Evolutionary conservation across 2,329 filamentous ascomycete species (phyloP).

Genomic region (Atkinsonella hypoxylon): DNA sequence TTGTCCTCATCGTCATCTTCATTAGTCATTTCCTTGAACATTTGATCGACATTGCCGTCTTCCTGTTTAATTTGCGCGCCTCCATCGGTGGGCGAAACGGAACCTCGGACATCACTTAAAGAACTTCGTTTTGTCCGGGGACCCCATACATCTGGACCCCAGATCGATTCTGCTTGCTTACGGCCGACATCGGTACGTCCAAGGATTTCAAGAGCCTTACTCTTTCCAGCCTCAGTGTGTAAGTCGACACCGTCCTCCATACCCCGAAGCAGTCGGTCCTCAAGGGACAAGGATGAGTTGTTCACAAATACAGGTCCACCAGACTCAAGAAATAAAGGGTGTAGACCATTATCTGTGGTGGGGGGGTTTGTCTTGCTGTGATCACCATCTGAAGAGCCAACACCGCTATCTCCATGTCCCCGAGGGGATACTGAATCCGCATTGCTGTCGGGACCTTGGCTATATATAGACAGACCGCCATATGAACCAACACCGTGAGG

Average conservation of each 20-base stretch:
- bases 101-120: conserved; percentile 14
- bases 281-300: conserved; percentile 30
- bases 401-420: neutral
- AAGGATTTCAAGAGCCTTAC: conserved; percentile 40
- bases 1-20: conserved; percentile 33
- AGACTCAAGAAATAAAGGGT: conserved; percentile 30
- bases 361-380: conserved; percentile 24
- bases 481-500: conserved; percentile 12
- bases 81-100: conserved; percentile 16
- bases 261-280: conserved; percentile 38
- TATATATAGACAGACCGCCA: conserved; percentile 15
- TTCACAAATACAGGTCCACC: conserved; percentile 31
- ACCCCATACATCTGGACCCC: conserved; percentile 37
- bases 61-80: conserved; percentile 24
- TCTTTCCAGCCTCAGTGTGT: conserved; percentile 33
- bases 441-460: conserved; percentile 7
- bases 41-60: conserved; percentile 38
- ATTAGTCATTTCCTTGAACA: conserved; percentile 45
- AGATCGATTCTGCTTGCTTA: conserved; percentile 38
- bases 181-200: conserved; percentile 37
- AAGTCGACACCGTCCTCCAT: conserved; percentile 34
- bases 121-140: conserved; percentile 14
- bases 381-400: conserved; percentile 8
- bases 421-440: conserved; percentile 8
- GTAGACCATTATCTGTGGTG: conserved; percentile 27